Percentiles rank a stretch among this genome's conserved stretches.
These are phyloP conservation scores for Chiua sp. DNA, from an alignment of 1,284 basidiomycete species.

Conservation along the genomic window DNA sequence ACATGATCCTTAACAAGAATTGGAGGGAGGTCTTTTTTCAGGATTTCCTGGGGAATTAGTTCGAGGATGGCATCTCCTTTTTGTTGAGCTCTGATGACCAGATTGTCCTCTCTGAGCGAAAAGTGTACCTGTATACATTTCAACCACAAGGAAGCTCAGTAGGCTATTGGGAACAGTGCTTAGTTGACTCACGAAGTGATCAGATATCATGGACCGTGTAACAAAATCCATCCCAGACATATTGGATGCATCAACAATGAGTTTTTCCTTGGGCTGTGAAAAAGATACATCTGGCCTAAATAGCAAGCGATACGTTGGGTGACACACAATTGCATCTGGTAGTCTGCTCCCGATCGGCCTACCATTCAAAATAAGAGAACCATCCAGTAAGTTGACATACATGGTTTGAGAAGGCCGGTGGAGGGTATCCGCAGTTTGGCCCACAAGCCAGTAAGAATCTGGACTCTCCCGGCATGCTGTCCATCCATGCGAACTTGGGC, in stretches of 20 bases:
- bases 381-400: conserved; percentile 4
- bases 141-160: too few species aligned
- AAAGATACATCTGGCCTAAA: conserved; percentile 12
- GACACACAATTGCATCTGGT: conserved; percentile 33
- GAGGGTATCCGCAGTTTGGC: not conserved
- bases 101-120: conserved; percentile 16
- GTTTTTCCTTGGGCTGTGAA: too few species aligned
- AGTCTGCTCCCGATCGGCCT: conserved; percentile 40
- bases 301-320: conserved; percentile 28
- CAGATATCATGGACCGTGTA: too few species aligned
- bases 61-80: conserved; percentile 21
- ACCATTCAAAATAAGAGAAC: conserved; percentile 30
- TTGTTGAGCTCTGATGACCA: conserved; percentile 9
- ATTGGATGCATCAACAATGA: too few species aligned
- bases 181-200: too few species aligned
- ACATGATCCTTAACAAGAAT: conserved; percentile 27
- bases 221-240: too few species aligned
- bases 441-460: conserved; percentile 1
- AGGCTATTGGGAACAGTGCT: too few species aligned
- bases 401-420: not conserved
- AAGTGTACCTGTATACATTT: conserved; percentile 36
- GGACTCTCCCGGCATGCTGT: too few species aligned
- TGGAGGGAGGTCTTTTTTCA: conserved; percentile 44
- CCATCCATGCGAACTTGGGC: not conserved
- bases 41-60: conserved; percentile 40